phyloP scores from a whole-genome alignment of 2,329 filamentous ascomycete species.

The Claviceps pusilla region DNA sequence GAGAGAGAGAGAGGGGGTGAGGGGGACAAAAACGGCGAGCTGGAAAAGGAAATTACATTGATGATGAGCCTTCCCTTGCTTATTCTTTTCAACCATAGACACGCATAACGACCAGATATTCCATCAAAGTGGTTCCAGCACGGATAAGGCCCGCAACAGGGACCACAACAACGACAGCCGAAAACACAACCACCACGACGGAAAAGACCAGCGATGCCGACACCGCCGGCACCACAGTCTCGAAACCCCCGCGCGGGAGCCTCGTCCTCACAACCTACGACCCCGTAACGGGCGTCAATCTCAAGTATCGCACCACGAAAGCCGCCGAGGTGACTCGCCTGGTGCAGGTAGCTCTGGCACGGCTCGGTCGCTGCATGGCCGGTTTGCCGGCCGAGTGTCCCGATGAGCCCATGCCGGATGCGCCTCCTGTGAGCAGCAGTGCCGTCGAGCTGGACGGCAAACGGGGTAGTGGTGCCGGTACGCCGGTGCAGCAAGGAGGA shows the following conservation, averaged over 20 bases:
- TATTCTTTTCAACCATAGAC: slow-evolving; percentile 41
- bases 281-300: slow-evolving; percentile 59
- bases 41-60: neutral
- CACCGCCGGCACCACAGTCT: slow-evolving; percentile 11
- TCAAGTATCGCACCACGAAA: slow-evolving; percentile 88
- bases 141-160: slow-evolving; percentile 10
- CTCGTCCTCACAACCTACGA: slow-evolving; percentile 86
- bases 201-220: slow-evolving; percentile 11
- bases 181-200: neutral
- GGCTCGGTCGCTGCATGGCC: slow-evolving; percentile 55
- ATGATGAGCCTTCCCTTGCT: neutral
- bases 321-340: slow-evolving; percentile 77
- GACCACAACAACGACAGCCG: neutral
- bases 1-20: neutral
- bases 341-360: slow-evolving; percentile 55
- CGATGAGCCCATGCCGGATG: slow-evolving; percentile 30
- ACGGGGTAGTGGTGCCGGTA: slow-evolving; percentile 16
- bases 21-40: neutral
- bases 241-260: slow-evolving; percentile 44
- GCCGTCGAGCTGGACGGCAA: slow-evolving; percentile 14
- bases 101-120: slow-evolving; percentile 85
- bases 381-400: slow-evolving; percentile 30
- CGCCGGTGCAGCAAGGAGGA: slow-evolving; percentile 11
- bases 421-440: slow-evolving; percentile 11
- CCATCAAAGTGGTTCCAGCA: slow-evolving; percentile 37